Evolutionary conservation across 2,329 filamentous ascomycete species (phyloP).

Genomic region (Nemania diffusa): DNA sequence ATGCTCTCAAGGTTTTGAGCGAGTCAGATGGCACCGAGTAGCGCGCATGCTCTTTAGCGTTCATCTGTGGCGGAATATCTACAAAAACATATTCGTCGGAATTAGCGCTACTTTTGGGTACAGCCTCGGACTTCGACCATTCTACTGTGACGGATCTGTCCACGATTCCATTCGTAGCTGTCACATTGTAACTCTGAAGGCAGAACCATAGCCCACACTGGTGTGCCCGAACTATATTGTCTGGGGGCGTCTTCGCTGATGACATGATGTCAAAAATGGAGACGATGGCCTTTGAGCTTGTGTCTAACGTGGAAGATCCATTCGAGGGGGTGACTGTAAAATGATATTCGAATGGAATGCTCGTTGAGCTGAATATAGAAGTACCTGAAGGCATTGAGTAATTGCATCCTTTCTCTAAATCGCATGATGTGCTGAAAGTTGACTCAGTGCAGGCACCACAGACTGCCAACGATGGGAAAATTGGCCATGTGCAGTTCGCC

Average conservation of each 20-base stretch:
- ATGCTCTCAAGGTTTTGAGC: constrained; percentile 47
- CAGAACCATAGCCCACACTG: constrained; percentile 54
- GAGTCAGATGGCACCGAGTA: constrained; percentile 50
- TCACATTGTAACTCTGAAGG: constrained; percentile 48
- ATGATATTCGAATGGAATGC: constrained; percentile 40
- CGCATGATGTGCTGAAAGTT: constrained; percentile 30
- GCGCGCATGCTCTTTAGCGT: constrained; percentile 40
- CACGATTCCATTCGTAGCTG: constrained; percentile 46
- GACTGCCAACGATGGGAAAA: constrained; percentile 51
- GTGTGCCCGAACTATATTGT: constrained; percentile 41
- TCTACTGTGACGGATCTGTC: constrained; percentile 41
- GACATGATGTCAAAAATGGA: constrained; percentile 52
- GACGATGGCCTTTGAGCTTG: constrained; percentile 46
- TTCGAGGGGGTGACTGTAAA: constrained; percentile 49
- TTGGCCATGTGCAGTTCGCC: constrained; percentile 52
- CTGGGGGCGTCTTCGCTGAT: constrained; percentile 40
- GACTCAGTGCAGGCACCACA: constrained; percentile 50
- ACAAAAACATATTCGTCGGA: constrained; percentile 49
- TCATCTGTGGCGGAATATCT: constrained; percentile 47
- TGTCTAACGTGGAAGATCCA: constrained; percentile 32
- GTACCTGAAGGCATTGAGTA: constrained; percentile 48
- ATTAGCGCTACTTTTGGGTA: constrained; percentile 43
- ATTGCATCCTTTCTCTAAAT: constrained; percentile 41
- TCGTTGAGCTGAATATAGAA: constrained; percentile 41
- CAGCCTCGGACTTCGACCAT: constrained; percentile 48